phyloP scores from a whole-genome alignment of 345 rosid species.

The Populus nigra region DNA sequence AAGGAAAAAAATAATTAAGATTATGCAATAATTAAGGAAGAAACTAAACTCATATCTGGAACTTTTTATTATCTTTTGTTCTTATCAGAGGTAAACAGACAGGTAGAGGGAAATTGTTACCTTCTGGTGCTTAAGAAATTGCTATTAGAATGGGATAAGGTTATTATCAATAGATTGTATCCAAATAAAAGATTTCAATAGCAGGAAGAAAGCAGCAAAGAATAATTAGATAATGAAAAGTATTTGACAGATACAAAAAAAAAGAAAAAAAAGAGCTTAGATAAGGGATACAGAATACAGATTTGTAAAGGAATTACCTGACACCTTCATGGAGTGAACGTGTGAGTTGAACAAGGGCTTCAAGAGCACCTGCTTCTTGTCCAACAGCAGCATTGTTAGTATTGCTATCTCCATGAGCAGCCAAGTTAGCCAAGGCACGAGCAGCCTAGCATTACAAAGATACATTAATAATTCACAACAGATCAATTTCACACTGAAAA shows the following conservation, averaged over 20 bases:
- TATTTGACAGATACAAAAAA: background rate
- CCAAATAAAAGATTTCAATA: background rate
- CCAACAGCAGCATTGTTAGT: slow-evolving; percentile 36
- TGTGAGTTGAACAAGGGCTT: slow-evolving; percentile 37
- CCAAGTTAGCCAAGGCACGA: slow-evolving; percentile 42
- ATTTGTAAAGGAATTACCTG: slow-evolving; percentile 20
- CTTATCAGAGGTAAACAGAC: background rate
- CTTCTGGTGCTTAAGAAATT: background rate
- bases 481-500: background rate
- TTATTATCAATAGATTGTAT: background rate
- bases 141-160: background rate
- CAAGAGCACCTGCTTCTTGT: slow-evolving; percentile 37
- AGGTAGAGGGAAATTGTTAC: background rate
- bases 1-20: background rate
- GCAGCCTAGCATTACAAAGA: slow-evolving; percentile 23
- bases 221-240: background rate
- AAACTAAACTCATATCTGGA: background rate
- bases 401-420: slow-evolving; percentile 43
- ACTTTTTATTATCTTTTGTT: background rate
- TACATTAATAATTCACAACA: background rate
- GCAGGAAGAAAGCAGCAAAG: background rate
- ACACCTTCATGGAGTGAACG: slow-evolving; percentile 39
- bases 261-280: background rate
- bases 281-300: background rate
- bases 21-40: background rate